Percentiles rank a stretch among this genome's conserved stretches.
phyloP scores from a whole-genome alignment of 805 yeast species.

The Nakazawaea peltata region DNA sequence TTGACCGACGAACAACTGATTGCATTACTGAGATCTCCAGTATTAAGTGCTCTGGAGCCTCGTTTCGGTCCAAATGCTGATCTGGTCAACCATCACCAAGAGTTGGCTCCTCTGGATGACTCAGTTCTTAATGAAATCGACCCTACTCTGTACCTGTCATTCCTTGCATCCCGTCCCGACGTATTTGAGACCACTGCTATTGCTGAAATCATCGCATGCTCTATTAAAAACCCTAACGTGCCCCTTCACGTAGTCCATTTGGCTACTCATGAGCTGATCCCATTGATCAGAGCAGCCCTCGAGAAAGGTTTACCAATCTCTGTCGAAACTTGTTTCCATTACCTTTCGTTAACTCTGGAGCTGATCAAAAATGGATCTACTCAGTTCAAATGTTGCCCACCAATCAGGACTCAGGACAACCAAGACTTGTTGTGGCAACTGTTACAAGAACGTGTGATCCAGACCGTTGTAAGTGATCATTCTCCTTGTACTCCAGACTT shows the following conservation, averaged over 20 bases:
- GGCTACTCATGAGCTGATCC: constrained; percentile 79
- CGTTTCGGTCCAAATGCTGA: constrained; percentile 36
- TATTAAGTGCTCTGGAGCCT: constrained; percentile 54
- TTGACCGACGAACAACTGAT: constrained; percentile 42
- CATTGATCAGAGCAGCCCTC: constrained; percentile 62
- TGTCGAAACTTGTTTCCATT: constrained; percentile 94
- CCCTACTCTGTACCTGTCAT: constrained; percentile 61
- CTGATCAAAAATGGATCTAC: constrained; percentile 70
- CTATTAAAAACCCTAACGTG: constrained; percentile 47
- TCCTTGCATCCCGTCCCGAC: constrained; percentile 83
- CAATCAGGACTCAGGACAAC: constrained; percentile 73
- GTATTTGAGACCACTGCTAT: constrained; percentile 82
- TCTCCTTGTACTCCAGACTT: constrained; percentile 93
- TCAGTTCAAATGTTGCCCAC: constrained; percentile 91
- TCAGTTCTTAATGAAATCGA: constrained; percentile 35
- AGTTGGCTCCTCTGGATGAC: constrained; percentile 29
- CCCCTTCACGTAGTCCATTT: constrained; percentile 86
- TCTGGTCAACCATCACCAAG: constrained; percentile 28
- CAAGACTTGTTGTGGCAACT: constrained; percentile 74
- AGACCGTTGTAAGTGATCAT: constrained; percentile 90
- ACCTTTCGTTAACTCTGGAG: constrained; percentile 72
- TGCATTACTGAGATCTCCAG: constrained; percentile 48
- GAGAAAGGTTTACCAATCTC: constrained; percentile 51
- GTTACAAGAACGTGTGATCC: constrained; percentile 51
- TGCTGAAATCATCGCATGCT: constrained; percentile 56